Evolutionary conservation across 257 asterid genomes (phyloP).

Genomic region (Nicotiana otophora): DNA sequence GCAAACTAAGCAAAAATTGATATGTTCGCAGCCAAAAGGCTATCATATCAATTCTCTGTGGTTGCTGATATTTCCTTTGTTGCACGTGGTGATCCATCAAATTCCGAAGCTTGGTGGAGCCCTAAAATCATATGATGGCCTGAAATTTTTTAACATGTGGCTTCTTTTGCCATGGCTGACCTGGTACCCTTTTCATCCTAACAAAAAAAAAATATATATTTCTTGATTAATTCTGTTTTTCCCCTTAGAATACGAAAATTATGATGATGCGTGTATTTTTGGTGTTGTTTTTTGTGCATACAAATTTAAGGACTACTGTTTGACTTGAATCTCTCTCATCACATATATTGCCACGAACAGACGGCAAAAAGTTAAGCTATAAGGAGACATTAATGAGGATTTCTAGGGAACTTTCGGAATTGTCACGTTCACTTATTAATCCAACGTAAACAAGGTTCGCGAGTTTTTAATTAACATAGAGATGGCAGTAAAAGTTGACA

Average conservation of each 20-base stretch:
- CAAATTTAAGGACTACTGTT: background rate
- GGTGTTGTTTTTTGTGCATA: background rate
- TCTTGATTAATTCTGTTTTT: background rate
- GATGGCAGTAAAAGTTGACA: too few relatives aligned
- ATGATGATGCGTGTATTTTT: background rate
- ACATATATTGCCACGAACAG: background rate
- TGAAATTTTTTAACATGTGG: slow-evolving; percentile 13
- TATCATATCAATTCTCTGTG: background rate
- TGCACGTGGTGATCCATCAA: background rate
- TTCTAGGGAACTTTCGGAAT: background rate
- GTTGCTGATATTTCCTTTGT: background rate
- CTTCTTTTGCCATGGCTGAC: background rate
- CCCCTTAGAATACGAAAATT: too few relatives aligned
- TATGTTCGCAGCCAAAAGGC: slow-evolving; percentile 5
- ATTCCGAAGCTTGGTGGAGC: slow-evolving; percentile 12
- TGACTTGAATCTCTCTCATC: background rate
- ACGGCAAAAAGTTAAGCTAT: background rate
- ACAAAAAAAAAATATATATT: background rate
- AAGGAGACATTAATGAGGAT: background rate
- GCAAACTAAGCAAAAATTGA: too few relatives aligned
- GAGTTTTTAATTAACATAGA: background rate
- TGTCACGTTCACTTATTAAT: background rate
- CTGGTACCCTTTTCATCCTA: slow-evolving; percentile 4
- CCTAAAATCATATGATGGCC: background rate
- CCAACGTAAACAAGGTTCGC: too few relatives aligned